Evolutionary conservation across 2,329 filamentous ascomycete species (phyloP), one percentile per base, ranked within the genome.

Genomic region (Epichloe gansuensis): DNA sequence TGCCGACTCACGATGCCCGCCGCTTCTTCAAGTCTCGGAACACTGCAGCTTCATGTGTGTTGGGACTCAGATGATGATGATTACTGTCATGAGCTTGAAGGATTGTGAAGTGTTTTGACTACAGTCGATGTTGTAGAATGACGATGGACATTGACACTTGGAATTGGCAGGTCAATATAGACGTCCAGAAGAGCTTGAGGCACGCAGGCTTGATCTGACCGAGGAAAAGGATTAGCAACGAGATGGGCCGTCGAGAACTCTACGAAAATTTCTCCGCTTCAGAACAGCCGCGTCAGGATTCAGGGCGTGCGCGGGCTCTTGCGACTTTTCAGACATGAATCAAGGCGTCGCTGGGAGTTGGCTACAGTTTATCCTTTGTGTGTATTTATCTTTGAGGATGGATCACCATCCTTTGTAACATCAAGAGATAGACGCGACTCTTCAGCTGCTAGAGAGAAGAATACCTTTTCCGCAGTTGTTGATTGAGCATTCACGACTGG

Each of bases 331-430:
- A 59, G 58, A 56, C 56, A 58, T 38, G 40, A 35, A 13, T 38
- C 58, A 51, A 55, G 57, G 42, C 42, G 51, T 46, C 53, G 45
- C 41, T 49, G 56, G 58, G 60, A 56, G 56, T 57, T 58, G 58
- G 57, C 56, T 53, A 51, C 52, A 59, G 57, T 60, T 59, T 63
- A 62, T 2, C 23, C 61, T 54, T 68, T 58, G 53, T 69, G 57
- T 71, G 58, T 67, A 66, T 68, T 70, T 66, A 68, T 71, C 71
- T 72, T 72, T 67, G 64, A 69, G 64, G 65, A 64, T 69, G 65
- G 67, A 69, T 63, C 66, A 72, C 66, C 64, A 68, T 64, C 63
- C 64, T 71, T 64, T 66, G 60, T 59, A 58, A 63, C 63, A 65
- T 67, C 68, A 69, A 71, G 68, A 71, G 64, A 68, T 54, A 46